A percentile compares a stretch with the other conserved stretches of the same genome.
phyloP scores from a whole-genome alignment of 1,284 basidiomycete genomes.

The Papiliotrema laurentii region DNA sequence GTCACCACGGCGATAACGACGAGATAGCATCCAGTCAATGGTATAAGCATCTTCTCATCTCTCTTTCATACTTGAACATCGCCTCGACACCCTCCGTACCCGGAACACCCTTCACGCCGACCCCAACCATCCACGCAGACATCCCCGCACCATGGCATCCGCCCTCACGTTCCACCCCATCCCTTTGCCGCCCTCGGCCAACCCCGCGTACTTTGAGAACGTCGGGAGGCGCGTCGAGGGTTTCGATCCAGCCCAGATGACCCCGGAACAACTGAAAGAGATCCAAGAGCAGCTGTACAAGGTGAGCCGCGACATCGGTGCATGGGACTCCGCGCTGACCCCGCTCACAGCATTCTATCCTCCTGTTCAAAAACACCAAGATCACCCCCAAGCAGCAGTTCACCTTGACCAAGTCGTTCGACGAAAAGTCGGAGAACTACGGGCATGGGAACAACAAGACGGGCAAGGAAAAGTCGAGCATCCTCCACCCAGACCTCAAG shows the following conservation, averaged over 20 bases:
- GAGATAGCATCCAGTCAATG: too few relatives aligned
- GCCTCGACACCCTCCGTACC: background rate
- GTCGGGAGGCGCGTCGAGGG: slow-evolving; percentile 66
- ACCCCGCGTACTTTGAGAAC: slow-evolving; percentile 56
- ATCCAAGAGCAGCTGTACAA: slow-evolving; percentile 64
- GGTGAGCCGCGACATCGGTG: slow-evolving; percentile 46
- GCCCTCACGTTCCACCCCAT: slow-evolving; percentile 48
- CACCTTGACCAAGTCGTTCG: slow-evolving; percentile 75
- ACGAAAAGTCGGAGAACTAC: slow-evolving; percentile 66
- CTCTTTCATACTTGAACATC: background rate
- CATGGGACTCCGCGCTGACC: background rate
- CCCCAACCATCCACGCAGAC: background rate
- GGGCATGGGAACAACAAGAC: slow-evolving; percentile 83
- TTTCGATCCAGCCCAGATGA: slow-evolving; percentile 57
- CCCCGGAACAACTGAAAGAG: slow-evolving; percentile 57
- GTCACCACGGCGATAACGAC: too few relatives aligned
- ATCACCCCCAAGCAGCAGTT: slow-evolving; percentile 78
- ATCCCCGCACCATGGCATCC: slow-evolving; percentile 10
- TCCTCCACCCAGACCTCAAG: slow-evolving; percentile 78
- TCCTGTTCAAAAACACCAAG: slow-evolving; percentile 66
- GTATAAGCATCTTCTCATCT: too few relatives aligned
- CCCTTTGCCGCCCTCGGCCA: slow-evolving; percentile 58
- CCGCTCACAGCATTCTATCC: slow-evolving; percentile 59
- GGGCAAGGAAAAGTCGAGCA: slow-evolving; percentile 62
- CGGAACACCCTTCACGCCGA: background rate